A percentile compares a stretch with the other conserved stretches of the same genome.
These are phyloP conservation scores for Paracamarosporium sp. DNA, from an alignment of 2,329 filamentous ascomycete genomes.

Conservation along the genomic window DNA sequence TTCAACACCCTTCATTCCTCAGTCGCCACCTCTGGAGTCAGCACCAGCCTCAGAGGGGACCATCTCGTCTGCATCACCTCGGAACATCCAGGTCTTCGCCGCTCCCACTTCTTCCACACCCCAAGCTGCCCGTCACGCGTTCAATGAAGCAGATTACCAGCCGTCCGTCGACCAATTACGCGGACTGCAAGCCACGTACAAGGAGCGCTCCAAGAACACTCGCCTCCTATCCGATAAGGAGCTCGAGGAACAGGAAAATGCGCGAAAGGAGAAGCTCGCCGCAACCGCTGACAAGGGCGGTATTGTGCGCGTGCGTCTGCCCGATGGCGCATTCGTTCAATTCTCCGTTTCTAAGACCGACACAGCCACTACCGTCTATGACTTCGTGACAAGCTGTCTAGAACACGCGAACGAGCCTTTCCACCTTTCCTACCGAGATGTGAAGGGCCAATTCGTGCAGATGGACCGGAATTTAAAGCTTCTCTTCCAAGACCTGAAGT, in stretches of 20 bases:
- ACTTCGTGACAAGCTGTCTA: conserved; percentile 76
- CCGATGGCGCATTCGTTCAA: conserved; percentile 81
- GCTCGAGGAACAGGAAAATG: conserved; percentile 71
- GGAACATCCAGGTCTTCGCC: conserved; percentile 74
- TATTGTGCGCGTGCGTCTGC: conserved; percentile 82
- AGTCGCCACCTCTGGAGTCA: conserved; percentile 19
- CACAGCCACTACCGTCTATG: conserved; percentile 75
- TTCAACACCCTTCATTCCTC: conserved; percentile 22
- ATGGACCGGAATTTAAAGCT: conserved; percentile 56
- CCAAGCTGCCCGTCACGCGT: conserved; percentile 70
- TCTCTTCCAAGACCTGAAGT: conserved; percentile 75
- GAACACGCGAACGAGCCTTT: conserved; percentile 71
- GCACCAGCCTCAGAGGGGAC: conserved; percentile 19
- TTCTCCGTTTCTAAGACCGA: conserved; percentile 73
- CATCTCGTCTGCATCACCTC: conserved; percentile 19
- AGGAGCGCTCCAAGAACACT: conserved; percentile 70
- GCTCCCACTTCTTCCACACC: conserved; percentile 79
- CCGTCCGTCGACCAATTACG: conserved; percentile 79
- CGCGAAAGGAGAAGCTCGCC: conserved; percentile 69
- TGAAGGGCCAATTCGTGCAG: conserved; percentile 55
- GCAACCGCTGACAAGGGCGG: conserved; percentile 67
- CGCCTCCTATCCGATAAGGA: conserved; percentile 85
- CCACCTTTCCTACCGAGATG: conserved; percentile 69
- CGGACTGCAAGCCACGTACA: conserved; percentile 73
- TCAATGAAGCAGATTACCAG: conserved; percentile 77